Evolutionary conservation across 164 flowering plant genomes (phyloP), one percentile per base, ranked within the genome.

Genomic region (Macadamia tetraphylla): DNA sequence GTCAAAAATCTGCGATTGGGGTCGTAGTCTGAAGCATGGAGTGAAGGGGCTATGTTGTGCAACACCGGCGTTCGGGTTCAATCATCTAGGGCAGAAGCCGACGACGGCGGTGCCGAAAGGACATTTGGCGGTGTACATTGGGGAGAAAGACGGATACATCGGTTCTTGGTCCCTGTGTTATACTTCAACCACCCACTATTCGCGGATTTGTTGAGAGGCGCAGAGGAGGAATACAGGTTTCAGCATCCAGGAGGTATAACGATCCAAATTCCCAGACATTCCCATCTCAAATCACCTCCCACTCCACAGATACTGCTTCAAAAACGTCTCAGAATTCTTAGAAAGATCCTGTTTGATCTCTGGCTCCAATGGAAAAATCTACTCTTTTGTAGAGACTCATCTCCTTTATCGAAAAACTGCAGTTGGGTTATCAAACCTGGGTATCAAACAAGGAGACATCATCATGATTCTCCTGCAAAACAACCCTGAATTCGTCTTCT

Each of bases 181-280:
- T 91, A 93, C 77, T 80, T 89, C 55, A 93, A 93, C 62, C 98
- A 93, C 55, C 98, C 98, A 5, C 71, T 91, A 70, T 93, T 93
- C 62, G 82, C 86, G 0, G 77, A 87, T 79, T 73, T 91, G 31
- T 70, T 93, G 65, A 84, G 78, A 60, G 90, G 86, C 51, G 86
- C 97, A 0, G 98, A 91, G 67, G 70, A 82, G 70, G 51, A 46
- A 11, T 46, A 46, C 51, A 9, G 98, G 65, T 88, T 67, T 56
- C 66, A 84, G 13, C 94, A 91, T 40, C 80, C 81, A 5, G 97
- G 97, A n/a, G 88, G 96, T 57, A 83, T 93, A 59, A 89, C 69
- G 75, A 67, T 91, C 97, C 1, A 87, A 80, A 51, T 79, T 91
- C 7, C 91, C 94, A 0, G 83, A 84, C 64, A 89, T 91, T 1